Evolutionary conservation across 164 flowering plant genomes (phyloP).

Genomic region (Echeveria elegans): DNA sequence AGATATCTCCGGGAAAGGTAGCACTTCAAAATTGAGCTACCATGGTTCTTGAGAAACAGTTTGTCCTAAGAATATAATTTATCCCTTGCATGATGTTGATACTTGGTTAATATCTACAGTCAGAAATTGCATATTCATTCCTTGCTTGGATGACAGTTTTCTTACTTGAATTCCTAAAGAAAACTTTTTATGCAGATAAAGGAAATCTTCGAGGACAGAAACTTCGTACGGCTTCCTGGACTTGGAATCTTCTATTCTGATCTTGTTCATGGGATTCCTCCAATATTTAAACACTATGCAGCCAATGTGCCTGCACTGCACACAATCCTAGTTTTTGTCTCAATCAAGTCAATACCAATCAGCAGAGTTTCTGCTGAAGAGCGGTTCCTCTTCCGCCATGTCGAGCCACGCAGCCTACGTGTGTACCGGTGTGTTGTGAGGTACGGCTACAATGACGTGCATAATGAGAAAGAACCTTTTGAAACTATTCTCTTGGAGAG

Average conservation of each 20-base stretch:
- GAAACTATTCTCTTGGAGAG: slow-evolving; percentile 43
- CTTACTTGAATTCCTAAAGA: background rate
- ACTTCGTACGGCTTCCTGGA: slow-evolving; percentile 45
- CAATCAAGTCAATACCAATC: slow-evolving; percentile 65
- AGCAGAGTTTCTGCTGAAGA: slow-evolving; percentile 58
- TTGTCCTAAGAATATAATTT: background rate
- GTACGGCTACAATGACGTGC: slow-evolving; percentile 65
- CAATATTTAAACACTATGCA: slow-evolving; percentile 57
- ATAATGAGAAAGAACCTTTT: slow-evolving; percentile 41
- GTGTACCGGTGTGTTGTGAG: slow-evolving; percentile 68
- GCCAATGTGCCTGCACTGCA: slow-evolving; percentile 55
- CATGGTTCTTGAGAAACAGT: background rate
- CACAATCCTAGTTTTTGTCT: slow-evolving; percentile 55
- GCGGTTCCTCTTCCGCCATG: slow-evolving; percentile 52
- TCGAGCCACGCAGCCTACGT: slow-evolving; percentile 35
- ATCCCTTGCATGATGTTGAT: background rate
- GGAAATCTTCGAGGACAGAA: slow-evolving; percentile 27
- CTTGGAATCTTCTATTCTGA: slow-evolving; percentile 62
- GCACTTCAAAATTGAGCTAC: background rate
- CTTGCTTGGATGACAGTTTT: too few species aligned
- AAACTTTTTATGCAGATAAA: slow-evolving; percentile 10
- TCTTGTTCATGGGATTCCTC: slow-evolving; percentile 76
- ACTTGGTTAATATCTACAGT: too few species aligned
- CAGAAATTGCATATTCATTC: too few species aligned
- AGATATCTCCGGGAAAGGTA: slow-evolving; percentile 34